Evolutionary conservation across 1,284 basidiomycete species (phyloP).

Genomic region (Pascua sp.): DNA sequence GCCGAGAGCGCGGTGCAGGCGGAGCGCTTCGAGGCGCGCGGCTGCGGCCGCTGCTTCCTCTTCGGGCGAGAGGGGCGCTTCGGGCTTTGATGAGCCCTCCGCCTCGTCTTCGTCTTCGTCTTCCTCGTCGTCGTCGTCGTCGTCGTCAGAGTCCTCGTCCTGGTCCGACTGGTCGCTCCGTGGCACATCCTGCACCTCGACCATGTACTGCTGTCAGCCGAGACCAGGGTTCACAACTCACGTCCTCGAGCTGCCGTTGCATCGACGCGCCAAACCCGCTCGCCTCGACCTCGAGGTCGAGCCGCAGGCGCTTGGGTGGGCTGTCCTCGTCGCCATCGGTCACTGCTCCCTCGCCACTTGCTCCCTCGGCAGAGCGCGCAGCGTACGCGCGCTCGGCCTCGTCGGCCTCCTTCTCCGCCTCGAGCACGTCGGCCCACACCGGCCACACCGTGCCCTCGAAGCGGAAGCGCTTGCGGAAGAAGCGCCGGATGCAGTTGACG

Average conservation of each 20-base stretch:
- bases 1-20: conserved; percentile 37
- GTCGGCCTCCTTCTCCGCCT: conserved; percentile 32
- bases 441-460: conserved; percentile 90
- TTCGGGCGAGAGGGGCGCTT: conserved; percentile 37
- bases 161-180: conserved; percentile 29
- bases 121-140: conserved; percentile 35
- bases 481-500: conserved; percentile 90
- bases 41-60: conserved; percentile 16
- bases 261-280: conserved; percentile 85
- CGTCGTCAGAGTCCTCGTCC: conserved; percentile 46
- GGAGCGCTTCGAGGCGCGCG: conserved; percentile 34
- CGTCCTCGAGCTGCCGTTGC: conserved; percentile 76
- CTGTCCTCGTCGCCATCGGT: background rate
- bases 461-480: conserved; percentile 86
- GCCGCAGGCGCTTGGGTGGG: conserved; percentile 53
- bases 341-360: conserved; percentile 13
- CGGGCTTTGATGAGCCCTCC: conserved; percentile 46
- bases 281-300: conserved; percentile 86
- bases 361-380: conserved; percentile 12
- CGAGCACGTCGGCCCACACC: conserved; percentile 65
- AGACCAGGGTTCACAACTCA: conserved; percentile 46
- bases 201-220: conserved; percentile 53
- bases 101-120: conserved; percentile 45
- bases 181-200: conserved; percentile 47
- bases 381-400: conserved; percentile 19